Percentiles rank a stretch among this genome's conserved stretches.
These are phyloP conservation scores for Ganoderma multipileum DNA, from an alignment of 1,284 basidiomycete species.

Conservation along the genomic window DNA sequence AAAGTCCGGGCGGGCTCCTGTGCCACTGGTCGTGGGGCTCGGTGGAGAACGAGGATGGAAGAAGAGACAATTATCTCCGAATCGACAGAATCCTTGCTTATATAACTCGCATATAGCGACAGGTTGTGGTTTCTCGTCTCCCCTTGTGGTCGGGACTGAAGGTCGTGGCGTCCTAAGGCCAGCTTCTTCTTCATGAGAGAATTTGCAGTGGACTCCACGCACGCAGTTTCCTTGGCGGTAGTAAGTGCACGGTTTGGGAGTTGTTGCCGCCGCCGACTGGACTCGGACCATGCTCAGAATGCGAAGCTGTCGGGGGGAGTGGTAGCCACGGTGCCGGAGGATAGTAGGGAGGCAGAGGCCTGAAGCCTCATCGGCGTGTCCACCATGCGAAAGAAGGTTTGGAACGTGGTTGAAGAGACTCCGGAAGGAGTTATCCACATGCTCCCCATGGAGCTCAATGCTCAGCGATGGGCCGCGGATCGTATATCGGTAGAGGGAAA, in stretches of 20 bases:
- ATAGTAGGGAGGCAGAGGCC: background rate
- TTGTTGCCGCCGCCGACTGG: background rate
- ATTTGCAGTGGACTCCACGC: conserved; percentile 5
- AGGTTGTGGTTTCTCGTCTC: background rate
- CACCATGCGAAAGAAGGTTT: background rate
- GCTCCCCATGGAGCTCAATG: background rate
- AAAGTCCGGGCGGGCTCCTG: background rate
- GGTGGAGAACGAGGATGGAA: background rate
- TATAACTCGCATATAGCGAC: conserved; percentile 13
- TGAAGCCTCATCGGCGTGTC: background rate
- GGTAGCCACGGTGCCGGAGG: background rate
- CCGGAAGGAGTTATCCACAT: background rate
- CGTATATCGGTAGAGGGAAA: background rate
- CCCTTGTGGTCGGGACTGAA: background rate
- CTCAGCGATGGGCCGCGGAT: background rate
- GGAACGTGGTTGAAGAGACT: background rate
- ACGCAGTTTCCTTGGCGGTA: background rate
- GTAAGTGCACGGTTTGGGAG: conserved; percentile 1
- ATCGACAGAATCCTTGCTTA: conserved; percentile 17
- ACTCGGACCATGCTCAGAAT: background rate
- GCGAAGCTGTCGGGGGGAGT: background rate
- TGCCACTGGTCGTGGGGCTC: background rate
- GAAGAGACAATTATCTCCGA: conserved; percentile 18
- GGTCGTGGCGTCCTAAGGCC: background rate
- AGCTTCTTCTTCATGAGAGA: background rate